Evolutionary conservation across 371 early-diverging fungal genomes (phyloP), one percentile per base, ranked within the genome.

Genomic region (Mucor lusitanicus): DNA sequence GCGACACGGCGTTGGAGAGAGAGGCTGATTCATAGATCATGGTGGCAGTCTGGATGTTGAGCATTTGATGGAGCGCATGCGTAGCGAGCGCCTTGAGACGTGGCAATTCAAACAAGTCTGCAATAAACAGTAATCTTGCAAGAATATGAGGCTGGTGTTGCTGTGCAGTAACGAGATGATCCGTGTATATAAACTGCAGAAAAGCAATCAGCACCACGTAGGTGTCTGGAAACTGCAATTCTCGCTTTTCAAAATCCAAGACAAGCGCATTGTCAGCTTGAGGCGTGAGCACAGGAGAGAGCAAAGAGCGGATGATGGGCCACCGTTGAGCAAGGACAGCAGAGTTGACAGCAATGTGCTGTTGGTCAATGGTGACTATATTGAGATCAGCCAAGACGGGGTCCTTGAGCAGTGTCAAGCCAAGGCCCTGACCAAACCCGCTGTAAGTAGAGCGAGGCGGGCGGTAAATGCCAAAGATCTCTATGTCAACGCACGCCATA

Each of bases 171-270:
- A 82, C 76, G 5, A 91, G 72, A 58, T 86, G 82, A 70, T 86
- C 88, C 0, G 90, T 90, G 69, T 91, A 90, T 59, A 89, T 69
- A 61, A 84, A 91, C 54, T 89, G 90, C 4, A 89, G 73, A 44
- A 90, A 87, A 7, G 85, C 84, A 44, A 84, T 70, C 32, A 89
- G 63, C 21, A 85, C 80, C 15, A 85, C 83, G 32, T 85, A 81
- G 12, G 89, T 65, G 21, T 84, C 89, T 7, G 88, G 88, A 13
- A 90, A 83, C 0, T 35, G 71, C 7, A 71, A 70, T 25, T 68
- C 64, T 2, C 69, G 65, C 35, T 69, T 68, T 4, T 71, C 63
- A 7, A 39, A 57, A 19, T 65, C 66, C 1, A 71, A 21, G 1
- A 57, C 33, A 7, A 54, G 62, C 9, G 55, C 40, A 25, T 57